Evolutionary conservation across 1,284 basidiomycete species (phyloP).

Genomic region (Ustilago loliicola): DNA sequence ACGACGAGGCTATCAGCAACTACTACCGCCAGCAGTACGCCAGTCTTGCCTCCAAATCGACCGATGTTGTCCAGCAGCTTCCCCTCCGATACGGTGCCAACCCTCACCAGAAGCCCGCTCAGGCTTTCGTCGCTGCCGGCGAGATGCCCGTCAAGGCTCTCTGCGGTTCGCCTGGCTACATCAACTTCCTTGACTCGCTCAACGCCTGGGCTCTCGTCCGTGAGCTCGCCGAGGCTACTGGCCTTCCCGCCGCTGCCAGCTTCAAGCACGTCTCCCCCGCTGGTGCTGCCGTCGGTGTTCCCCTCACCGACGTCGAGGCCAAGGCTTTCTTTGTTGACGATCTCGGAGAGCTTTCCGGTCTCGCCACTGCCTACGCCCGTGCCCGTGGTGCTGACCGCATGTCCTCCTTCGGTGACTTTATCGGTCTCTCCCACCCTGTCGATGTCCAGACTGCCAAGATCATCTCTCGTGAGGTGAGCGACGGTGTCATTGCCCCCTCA

Average conservation of each 20-base stretch:
- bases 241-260: slow-evolving; percentile 92
- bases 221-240: slow-evolving; percentile 85
- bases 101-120: slow-evolving; percentile 98
- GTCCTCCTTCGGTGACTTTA: slow-evolving; percentile 99
- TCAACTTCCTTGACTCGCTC: slow-evolving; percentile 98
- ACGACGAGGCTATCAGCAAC: slow-evolving; percentile 94
- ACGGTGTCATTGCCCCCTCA: slow-evolving; percentile 96
- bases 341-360: slow-evolving; percentile 85
- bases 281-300: slow-evolving; percentile 80
- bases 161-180: slow-evolving; percentile 95
- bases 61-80: slow-evolving; percentile 74
- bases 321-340: slow-evolving; percentile 97
- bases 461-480: slow-evolving; percentile 96
- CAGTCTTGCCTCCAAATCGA: slow-evolving; percentile 74
- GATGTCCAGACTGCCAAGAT: slow-evolving; percentile 95
- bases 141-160: slow-evolving; percentile 94
- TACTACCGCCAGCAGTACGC: slow-evolving; percentile 98
- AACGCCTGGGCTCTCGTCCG: slow-evolving; percentile 97
- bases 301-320: slow-evolving; percentile 86
- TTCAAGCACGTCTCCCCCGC: slow-evolving; percentile 99
- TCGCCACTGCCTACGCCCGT: slow-evolving; percentile 94
- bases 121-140: slow-evolving; percentile 91
- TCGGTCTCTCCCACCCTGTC: slow-evolving; percentile 91
- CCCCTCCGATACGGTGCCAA: slow-evolving; percentile 95
- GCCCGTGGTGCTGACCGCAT: slow-evolving; percentile 98